Percentiles rank a stretch among this genome's conserved stretches.
Evolutionary conservation across 176 grass and related monocot genomes (phyloP).

Genomic region (Zea luxurians): DNA sequence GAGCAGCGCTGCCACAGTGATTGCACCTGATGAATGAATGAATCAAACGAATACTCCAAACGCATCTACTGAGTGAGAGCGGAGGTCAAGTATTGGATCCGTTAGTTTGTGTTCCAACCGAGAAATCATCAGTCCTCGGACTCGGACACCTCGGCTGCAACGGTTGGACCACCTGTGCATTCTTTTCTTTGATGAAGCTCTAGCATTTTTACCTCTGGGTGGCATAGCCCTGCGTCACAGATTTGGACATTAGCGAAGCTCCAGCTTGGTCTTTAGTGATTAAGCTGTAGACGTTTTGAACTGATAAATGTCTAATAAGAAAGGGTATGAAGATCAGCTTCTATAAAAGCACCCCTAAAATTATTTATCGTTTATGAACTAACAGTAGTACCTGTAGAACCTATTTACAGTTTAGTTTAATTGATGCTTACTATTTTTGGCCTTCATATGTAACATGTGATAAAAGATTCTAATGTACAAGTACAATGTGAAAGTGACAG

Average conservation of each 20-base stretch:
- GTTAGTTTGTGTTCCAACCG: neutral
- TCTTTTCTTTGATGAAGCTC: slow-evolving; percentile 85
- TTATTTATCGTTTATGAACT: neutral
- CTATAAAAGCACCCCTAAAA: slow-evolving; percentile 5
- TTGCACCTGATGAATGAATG: slow-evolving; percentile 37
- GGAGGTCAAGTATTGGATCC: slow-evolving; percentile 34
- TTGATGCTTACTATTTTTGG: neutral
- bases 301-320: slow-evolving; percentile 1
- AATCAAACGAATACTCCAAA: slow-evolving; percentile 23
- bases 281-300: neutral
- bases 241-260: slow-evolving; percentile 32
- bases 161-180: slow-evolving; percentile 61
- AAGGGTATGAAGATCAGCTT: neutral
- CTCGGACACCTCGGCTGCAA: slow-evolving; percentile 38
- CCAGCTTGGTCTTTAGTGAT: neutral
- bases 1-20: slow-evolving; percentile 23
- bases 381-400: neutral
- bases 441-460: slow-evolving; percentile 17
- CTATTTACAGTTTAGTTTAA: neutral
- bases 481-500: too few species aligned
- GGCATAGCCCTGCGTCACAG: slow-evolving; percentile 66
- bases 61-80: slow-evolving; percentile 12
- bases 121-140: slow-evolving; percentile 44
- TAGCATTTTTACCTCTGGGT: slow-evolving; percentile 87
- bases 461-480: slow-evolving; percentile 1